Evolutionary conservation across 2,329 filamentous ascomycete species (phyloP), one percentile per base, ranked within the genome.

Genomic region (Aspergillus melleus): DNA sequence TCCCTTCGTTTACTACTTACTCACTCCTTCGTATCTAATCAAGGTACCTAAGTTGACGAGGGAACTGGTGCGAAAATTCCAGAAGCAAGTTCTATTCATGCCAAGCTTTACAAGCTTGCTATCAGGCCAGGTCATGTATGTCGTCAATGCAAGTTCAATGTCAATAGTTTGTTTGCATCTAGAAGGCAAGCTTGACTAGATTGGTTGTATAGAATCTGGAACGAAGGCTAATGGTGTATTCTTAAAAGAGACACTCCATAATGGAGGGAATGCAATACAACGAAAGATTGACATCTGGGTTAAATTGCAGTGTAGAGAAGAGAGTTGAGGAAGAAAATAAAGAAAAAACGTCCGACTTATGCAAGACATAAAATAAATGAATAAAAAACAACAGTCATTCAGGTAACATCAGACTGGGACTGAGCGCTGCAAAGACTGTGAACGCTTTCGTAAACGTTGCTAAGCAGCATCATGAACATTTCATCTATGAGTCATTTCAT

Each of bases 401-500:
- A 39, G 22, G 46, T 49, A 22, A 51, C 42, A 61, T 57, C 36
- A 57, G 44, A 57, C 55, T 54, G 53, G 55, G 60, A 59, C 42
- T 55, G 52, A 54, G 60, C 57, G 60, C 60, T 62, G 63, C 57
- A 63, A 60, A 49, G 49, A 46, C 57, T 54, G 57, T 58, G 58
- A 59, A 60, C 44, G 53, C 60, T 58, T 57, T 58, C 57, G 55
- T 54, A 54, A 60, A 60, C 57, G 56, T 60, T 62, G 47, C 55
- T 54, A 50, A 57, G 59, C 61, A 65, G 59, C 58, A 57, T 64
- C 55, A 57, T 61, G 44, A 55, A 62, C 64, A 60, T 61, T 58
- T 65, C 64, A 62, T 66, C 63, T 64, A 65, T 62, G 53, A 61
- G 60, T 66, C 63, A 53, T 66, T 56, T 65, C 63, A 65, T 59